These are phyloP conservation scores for Cymbopogon citratus DNA, from an alignment of 176 grass and related monocot species.

Conservation along the genomic window DNA sequence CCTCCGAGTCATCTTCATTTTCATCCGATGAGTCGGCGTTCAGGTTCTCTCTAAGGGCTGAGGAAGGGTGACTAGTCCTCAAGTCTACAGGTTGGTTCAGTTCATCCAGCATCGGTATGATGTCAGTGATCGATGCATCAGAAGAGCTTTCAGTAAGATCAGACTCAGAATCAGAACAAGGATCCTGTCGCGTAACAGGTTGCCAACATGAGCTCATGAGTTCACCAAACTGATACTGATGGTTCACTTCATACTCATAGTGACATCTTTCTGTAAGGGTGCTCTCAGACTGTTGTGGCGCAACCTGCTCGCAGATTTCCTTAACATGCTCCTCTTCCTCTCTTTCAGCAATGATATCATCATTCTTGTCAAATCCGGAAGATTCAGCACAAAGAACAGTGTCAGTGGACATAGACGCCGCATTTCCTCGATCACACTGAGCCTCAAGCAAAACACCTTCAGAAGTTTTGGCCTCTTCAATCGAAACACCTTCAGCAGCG, in stretches of 20 bases:
- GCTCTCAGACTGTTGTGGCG: background rate
- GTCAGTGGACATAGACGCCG: background rate
- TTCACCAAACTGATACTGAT: constrained; percentile 44
- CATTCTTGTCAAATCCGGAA: background rate
- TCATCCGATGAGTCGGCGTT: constrained; percentile 24
- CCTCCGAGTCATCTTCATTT: constrained; percentile 26
- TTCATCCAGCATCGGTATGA: constrained; percentile 69
- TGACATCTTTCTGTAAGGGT: background rate
- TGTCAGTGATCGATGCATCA: constrained; percentile 63
- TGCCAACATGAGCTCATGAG: constrained; percentile 54
- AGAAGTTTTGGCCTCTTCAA: background rate
- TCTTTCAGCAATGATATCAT: constrained; percentile 4
- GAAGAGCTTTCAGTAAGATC: constrained; percentile 49
- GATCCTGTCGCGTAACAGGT: constrained; percentile 35
- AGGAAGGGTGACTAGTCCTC: constrained; percentile 15
- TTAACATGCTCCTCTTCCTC: constrained; percentile 1
- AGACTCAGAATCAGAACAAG: constrained; percentile 40
- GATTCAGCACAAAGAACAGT: background rate
- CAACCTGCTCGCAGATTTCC: constrained; percentile 14
- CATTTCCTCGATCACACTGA: background rate
- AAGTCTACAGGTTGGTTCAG: constrained; percentile 34
- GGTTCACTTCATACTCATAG: background rate
- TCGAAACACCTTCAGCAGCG: background rate
- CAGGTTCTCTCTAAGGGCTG: constrained; percentile 2
- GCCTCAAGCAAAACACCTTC: background rate